Conservation (phyloP, 2,329 filamentous ascomycete species). For the Colletotrichum tropicicola region DNA sequence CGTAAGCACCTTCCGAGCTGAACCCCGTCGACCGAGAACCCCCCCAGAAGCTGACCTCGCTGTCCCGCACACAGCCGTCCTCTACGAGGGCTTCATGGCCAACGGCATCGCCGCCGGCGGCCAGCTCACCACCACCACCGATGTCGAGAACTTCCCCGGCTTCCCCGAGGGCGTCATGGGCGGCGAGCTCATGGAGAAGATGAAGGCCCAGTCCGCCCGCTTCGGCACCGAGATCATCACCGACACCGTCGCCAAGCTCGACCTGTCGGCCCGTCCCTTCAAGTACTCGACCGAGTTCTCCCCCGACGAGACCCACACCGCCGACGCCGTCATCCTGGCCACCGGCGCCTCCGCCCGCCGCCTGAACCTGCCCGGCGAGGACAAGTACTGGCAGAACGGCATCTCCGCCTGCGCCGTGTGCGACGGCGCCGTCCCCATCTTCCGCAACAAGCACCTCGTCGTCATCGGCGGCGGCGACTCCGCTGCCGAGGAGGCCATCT, state of each 20-base stretch:
- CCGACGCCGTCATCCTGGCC: conserved; percentile 91
- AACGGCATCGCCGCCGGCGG: conserved; percentile 96
- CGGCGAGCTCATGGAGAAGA: conserved; percentile 90
- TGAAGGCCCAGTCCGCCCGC: conserved; percentile 89
- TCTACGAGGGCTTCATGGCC: conserved; percentile 98
- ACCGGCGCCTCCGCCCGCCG: conserved; percentile 93
- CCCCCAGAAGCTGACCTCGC: background rate
- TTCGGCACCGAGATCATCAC: conserved; percentile 94
- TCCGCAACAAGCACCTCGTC: conserved; percentile 93
- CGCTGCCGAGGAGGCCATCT: conserved; percentile 96
- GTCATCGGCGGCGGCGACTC: conserved; percentile 98
- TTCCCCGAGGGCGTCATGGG: conserved; percentile 93
- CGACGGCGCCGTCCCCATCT: conserved; percentile 96
- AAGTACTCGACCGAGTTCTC: conserved; percentile 92
- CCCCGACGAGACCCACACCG: conserved; percentile 84
- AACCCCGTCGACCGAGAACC: background rate
- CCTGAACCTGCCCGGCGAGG: conserved; percentile 85
- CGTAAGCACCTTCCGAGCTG: conserved; percentile 56
- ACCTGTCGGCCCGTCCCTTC: conserved; percentile 86
- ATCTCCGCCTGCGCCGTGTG: conserved; percentile 97
- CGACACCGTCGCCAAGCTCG: conserved; percentile 90
- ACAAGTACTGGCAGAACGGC: conserved; percentile 97
- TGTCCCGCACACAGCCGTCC: conserved; percentile 65
- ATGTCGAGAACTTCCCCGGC: conserved; percentile 97
- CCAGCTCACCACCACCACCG: conserved; percentile 97